Base-by-base conservation (phyloP, 352 stramenopile species). In the Globisporangium nagaii region DNA sequence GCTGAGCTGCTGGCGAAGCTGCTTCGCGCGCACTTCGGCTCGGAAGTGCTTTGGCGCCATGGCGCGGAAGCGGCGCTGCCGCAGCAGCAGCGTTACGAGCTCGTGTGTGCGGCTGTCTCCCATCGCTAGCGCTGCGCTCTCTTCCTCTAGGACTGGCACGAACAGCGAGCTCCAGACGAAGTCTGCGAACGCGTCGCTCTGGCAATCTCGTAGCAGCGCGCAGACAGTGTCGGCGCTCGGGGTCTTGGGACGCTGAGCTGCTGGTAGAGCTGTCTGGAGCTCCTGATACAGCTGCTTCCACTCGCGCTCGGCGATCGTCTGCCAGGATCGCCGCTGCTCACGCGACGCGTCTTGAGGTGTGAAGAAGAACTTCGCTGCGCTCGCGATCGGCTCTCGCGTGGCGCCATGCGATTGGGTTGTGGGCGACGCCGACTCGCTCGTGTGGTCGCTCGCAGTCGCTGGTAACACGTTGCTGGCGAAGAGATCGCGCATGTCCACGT, bases 121-220 rank as follows among this genome's bases (percentile, higher is more conserved):
- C 30, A 5, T 20, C n/a, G 4, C 11, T 9, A 22, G 5, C 31
- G n/a, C 17, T 49, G 36, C 4, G n/a, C n/a, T n/a, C n/a, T n/a
- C n/a, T n/a, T 19, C 7, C 13, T 54, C 28, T 15, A 90, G 28
- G 0, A 84, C 52, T 11, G 55, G 20, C 0, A 73, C 32, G 1
- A 90, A 58, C 27, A 90, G 50, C 37, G 73, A 54, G 32, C 70
- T 56, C 79, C 79, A 90, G 10, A 85, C 64, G 36, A 90, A 86
- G 3, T 32, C 35, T 2, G 51, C 63, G 24, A 83, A 65, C 1
- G 62, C 68, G 39, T 77, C 70, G 37, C 72, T 83, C 9, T n/a
- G 56, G 12, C 66, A 79, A 4, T 72, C 60, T 27, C 81, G 39
- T 10, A 87, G 45, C 12, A 79, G 30, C 39, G 63, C 66, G 45